Evolutionary conservation across 805 yeast genomes (phyloP).

Genomic region (Wickerhamiella brachini): DNA sequence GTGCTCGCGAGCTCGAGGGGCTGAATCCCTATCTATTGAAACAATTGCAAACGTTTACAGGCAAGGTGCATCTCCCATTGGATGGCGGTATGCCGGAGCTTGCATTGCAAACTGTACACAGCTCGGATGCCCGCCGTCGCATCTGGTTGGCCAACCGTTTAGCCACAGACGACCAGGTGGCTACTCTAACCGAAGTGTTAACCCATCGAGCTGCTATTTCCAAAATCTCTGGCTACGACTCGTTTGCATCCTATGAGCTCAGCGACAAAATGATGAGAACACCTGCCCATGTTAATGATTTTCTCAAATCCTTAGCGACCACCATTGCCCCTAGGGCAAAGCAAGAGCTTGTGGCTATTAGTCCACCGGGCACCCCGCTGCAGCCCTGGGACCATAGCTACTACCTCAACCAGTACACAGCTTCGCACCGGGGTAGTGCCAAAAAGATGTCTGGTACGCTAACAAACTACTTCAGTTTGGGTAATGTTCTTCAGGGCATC

Average conservation of each 20-base stretch:
- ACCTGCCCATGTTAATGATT: conserved; percentile 62
- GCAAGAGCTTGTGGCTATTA: conserved; percentile 41
- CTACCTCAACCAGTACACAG: conserved; percentile 26
- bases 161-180: conserved; percentile 49
- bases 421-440: conserved; percentile 21
- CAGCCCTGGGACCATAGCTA: conserved; percentile 88
- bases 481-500: conserved; percentile 73
- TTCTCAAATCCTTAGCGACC: conserved; percentile 45
- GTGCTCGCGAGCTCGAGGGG: conserved; percentile 19
- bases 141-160: conserved; percentile 68
- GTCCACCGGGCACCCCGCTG: conserved; percentile 19
- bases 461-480: conserved; percentile 59
- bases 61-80: conserved; percentile 38
- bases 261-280: conserved; percentile 80
- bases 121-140: conserved; percentile 42
- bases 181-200: conserved; percentile 43
- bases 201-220: conserved; percentile 60
- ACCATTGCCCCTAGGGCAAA: conserved; percentile 41
- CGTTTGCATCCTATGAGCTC: conserved; percentile 68
- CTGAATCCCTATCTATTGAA: conserved; percentile 22
- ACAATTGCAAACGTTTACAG: conserved; percentile 16
- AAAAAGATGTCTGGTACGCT: conserved; percentile 20
- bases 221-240: conserved; percentile 49
- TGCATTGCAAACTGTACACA: conserved; percentile 44
- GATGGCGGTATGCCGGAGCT: conserved; percentile 53